Evolutionary conservation across 108 stramenopile species (phyloP), one percentile per base, ranked within the genome.

Genomic region (Skeletonema tropicum): DNA sequence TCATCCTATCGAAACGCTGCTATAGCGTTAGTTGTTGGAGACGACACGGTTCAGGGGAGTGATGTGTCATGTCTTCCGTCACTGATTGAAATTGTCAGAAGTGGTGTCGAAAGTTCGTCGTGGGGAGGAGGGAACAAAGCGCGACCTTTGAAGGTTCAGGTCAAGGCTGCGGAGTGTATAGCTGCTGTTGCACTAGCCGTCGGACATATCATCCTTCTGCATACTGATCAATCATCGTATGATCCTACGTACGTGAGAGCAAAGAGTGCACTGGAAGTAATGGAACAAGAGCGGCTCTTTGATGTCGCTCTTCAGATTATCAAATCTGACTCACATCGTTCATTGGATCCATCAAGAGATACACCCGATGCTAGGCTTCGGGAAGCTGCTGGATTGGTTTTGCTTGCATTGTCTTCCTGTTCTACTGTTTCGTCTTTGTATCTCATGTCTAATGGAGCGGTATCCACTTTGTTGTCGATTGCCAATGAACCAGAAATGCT

Each of bases 1-100:
- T n/a, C 64, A 9, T 71, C 81, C 2, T 82, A 90, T 68, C 79
- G 91, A 17, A 85, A 92, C 41, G 90, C 93, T 32, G 90, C 93
- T n/a, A 19, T 92, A 35, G 86, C 84, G 21, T 83, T 94, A 21
- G 84, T 88, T 10, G 79, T 77, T 57, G 90, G 87, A 46, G 74
- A 77, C 83, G 60, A 79, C 85, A 32, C 35, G 88, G 26, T 13
- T 10, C 11, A 23, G 2, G 64, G 29, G 12, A 58, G 48, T 46
- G 77, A 70, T 21, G 61, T 66, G 52, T 70, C 74, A 7, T 80
- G 79, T 52, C 74, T 80, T 36, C 79, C 79, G 7, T 74, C 74
- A 15, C 59, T 80, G 30, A 80, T 80, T 49, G 68, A 70, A 65
- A 75, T 80, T 32, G 35, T 80, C 36, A 52, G 38, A 62, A 78